Percentiles rank a stretch among this genome's conserved stretches.
These are phyloP conservation scores for Phaeotremella fagi DNA, from an alignment of 768 basidiomycete species.

Conservation along the genomic window DNA sequence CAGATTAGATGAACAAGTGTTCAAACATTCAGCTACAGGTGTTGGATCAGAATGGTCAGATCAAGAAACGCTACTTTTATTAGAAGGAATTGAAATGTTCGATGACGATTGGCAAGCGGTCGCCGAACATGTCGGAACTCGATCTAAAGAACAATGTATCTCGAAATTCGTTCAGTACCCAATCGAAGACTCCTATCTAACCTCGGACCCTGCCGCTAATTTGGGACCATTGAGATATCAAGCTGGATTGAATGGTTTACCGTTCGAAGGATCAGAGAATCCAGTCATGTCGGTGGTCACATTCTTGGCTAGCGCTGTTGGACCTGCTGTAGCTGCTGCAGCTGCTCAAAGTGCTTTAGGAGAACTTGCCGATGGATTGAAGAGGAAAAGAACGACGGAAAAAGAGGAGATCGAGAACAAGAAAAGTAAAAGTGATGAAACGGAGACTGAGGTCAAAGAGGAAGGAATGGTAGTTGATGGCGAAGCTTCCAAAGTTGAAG, in stretches of 20 bases:
- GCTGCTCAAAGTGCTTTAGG: slow-evolving; percentile 87
- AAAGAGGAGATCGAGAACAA: slow-evolving; percentile 38
- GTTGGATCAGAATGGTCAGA: slow-evolving; percentile 70
- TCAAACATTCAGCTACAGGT: slow-evolving; percentile 50
- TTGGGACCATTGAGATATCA: slow-evolving; percentile 42
- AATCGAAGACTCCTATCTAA: slow-evolving; percentile 90
- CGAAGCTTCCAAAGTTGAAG: slow-evolving; percentile 8
- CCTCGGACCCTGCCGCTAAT: slow-evolving; percentile 49
- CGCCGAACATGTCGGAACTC: slow-evolving; percentile 86
- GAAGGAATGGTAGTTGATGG: slow-evolving; percentile 55
- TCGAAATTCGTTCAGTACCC: slow-evolving; percentile 91
- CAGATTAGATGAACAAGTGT: slow-evolving; percentile 45
- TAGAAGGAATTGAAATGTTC: slow-evolving; percentile 98
- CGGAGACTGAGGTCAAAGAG: slow-evolving; percentile 17
- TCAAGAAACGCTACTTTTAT: slow-evolving; percentile 76
- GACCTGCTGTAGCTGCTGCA: slow-evolving; percentile 82
- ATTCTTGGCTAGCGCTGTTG: slow-evolving; percentile 80
- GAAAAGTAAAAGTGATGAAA: slow-evolving; percentile 21
- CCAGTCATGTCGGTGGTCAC: slow-evolving; percentile 99
- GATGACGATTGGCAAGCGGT: slow-evolving; percentile 94
- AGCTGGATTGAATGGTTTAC: slow-evolving; percentile 55
- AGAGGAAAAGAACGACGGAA: slow-evolving; percentile 43
- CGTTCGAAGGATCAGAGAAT: slow-evolving; percentile 92
- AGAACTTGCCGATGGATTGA: slow-evolving; percentile 64
- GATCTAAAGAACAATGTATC: slow-evolving; percentile 90